Base-by-base conservation (phyloP, 2,329 filamentous ascomycete genomes). In the Daldinia sp. region DNA sequence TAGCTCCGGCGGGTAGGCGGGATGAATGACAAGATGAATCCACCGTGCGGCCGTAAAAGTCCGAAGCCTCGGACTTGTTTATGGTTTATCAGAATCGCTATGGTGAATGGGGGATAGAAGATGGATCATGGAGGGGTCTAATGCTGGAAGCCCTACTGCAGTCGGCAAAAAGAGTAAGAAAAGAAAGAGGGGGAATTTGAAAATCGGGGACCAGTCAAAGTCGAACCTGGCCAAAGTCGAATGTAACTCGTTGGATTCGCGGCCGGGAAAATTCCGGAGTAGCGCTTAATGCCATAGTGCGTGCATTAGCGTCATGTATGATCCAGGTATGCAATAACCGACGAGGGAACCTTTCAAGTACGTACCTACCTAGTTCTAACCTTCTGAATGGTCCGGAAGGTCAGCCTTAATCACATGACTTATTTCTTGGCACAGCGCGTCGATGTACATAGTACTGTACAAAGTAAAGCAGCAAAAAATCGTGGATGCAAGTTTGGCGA, bases 1-100 rank as follows among this genome's bases (percentile, higher is more conserved):
- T 74, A 74, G 73, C 68, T 64, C 56, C 67, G 73, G 73, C 73
- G 73, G 72, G 69, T 75, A 75, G 68, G 68, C 65, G 60, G 49
- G 63, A 58, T 39, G 55, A 63, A 63, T 71, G 61, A 72, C 63
- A 71, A 58, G 25, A 7, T 29, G 21, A 60, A 51, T 58, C 30
- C 45, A 54, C 50, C 37, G 19, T 34, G 37, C 49, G 37, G 30
- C 37, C 57, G 55, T 58, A 53, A 55, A 61, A 63, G 63, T 62
- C 62, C 64, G 66, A 66, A 27, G 57, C 43, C 32, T 65, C 68
- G 68, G 57, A 34, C n/a, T 34, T 62, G 62, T 58, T 61, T 49
- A 41, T 32, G 52, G 61, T 58, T 63, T 53, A 43, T 45, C 43
- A 41, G 15, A 34, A 27, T 52, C 27, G 41, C 5, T 34, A 51